These are phyloP conservation scores for Phytopythium montanum DNA, from an alignment of 352 stramenopile genomes.

Conservation along the genomic window DNA sequence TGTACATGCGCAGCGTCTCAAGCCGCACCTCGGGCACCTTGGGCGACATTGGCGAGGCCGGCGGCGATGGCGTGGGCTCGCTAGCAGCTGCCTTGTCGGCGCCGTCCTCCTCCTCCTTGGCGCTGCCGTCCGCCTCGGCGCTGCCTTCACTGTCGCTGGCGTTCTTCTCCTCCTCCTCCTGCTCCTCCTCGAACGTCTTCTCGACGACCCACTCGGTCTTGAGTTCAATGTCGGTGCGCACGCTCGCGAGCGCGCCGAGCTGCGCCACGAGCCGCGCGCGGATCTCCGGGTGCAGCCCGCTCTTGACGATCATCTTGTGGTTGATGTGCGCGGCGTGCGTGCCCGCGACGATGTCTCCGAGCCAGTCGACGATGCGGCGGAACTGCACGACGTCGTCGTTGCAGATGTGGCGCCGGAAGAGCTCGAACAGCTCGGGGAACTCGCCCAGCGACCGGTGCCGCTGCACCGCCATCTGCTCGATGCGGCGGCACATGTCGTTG, in stretches of 20 bases:
- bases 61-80: background rate
- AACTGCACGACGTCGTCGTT: conserved; percentile 69
- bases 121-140: background rate
- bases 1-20: conserved; percentile 69
- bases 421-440: conserved; percentile 67
- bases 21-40: conserved; percentile 16
- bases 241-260: conserved; percentile 54
- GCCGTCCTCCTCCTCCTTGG: background rate
- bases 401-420: conserved; percentile 66
- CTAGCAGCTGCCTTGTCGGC: background rate
- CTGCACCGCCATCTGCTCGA: conserved; percentile 51
- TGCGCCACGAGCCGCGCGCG: conserved; percentile 58
- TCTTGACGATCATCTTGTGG: conserved; percentile 72
- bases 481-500: conserved; percentile 61
- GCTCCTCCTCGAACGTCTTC: conserved; percentile 31
- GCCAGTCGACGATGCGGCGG: conserved; percentile 62
- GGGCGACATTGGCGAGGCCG: conserved; percentile 3
- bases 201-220: conserved; percentile 73
- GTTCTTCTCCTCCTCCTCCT: conserved; percentile 14
- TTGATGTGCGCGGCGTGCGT: conserved; percentile 45
- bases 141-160: conserved; percentile 12
- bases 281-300: conserved; percentile 67
- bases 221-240: conserved; percentile 52
- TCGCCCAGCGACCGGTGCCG: conserved; percentile 47
- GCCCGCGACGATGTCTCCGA: conserved; percentile 59